Percentiles rank a stretch among this genome's conserved stretches.
These are phyloP conservation scores for Copromyces sp. DNA, from an alignment of 495 filamentous ascomycete genomes.

Conservation along the genomic window DNA sequence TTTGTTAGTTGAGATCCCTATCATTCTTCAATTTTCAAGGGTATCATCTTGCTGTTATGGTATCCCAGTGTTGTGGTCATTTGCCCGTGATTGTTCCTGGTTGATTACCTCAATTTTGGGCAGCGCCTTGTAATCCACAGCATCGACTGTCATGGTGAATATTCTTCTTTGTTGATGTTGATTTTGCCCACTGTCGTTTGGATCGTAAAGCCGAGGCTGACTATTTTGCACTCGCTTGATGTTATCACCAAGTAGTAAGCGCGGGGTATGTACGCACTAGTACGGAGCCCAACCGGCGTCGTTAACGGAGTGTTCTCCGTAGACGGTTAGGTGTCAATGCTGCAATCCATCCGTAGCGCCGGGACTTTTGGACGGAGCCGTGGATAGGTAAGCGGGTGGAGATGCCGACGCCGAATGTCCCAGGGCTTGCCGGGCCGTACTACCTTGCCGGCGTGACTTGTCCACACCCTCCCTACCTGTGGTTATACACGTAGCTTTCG, in stretches of 20 bases:
- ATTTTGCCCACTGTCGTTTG: conserved; percentile 12
- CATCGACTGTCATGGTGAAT: neutral
- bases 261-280: neutral
- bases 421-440: neutral
- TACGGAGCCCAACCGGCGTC: neutral
- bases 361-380: neutral
- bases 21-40: neutral
- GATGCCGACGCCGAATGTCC: neutral
- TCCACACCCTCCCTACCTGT: neutral
- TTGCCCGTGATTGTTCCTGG: neutral
- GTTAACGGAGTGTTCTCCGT: neutral
- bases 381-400: neutral
- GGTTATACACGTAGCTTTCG: neutral
- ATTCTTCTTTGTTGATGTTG: conserved; percentile 6
- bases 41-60: neutral
- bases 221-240: neutral
- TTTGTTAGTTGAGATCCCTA: neutral
- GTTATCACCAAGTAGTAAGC: conserved; percentile 1
- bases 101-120: conserved; percentile 38
- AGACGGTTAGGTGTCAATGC: neutral
- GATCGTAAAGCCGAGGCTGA: conserved; percentile 4
- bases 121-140: conserved; percentile 32
- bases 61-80: neutral
- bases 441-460: neutral
- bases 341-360: neutral